Conservation (phyloP, 768 basidiomycete genomes). For the Rossbeevera mucosa region DNA sequence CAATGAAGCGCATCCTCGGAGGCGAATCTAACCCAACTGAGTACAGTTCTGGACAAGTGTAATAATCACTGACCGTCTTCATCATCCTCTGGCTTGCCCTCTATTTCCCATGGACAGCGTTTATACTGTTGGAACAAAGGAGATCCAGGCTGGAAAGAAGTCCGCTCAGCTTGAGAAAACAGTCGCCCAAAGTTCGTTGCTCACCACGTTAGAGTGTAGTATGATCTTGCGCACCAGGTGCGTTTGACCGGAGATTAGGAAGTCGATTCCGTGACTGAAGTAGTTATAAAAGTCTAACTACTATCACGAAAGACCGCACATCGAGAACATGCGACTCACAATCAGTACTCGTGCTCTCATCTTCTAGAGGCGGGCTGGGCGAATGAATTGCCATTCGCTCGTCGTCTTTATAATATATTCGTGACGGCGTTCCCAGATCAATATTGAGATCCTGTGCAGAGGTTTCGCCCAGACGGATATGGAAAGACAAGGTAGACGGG, state of each 20-base stretch:
- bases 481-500: constrained; percentile 37
- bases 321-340: constrained; percentile 34
- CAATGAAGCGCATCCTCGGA: constrained; percentile 66
- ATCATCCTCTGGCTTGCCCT: constrained; percentile 74
- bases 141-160: constrained; percentile 63
- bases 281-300: constrained; percentile 85
- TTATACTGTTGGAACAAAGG: constrained; percentile 88
- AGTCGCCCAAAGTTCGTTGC: constrained; percentile 17
- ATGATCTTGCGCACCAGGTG: constrained; percentile 83
- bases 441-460: constrained; percentile 77
- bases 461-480: constrained; percentile 66
- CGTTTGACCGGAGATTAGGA: constrained; percentile 66
- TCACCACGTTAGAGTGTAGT: constrained; percentile 82
- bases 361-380: constrained; percentile 36
- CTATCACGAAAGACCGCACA: constrained; percentile 1
- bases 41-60: background rate
- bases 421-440: constrained; percentile 74
- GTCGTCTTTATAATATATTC: constrained; percentile 84
- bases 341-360: constrained; percentile 48
- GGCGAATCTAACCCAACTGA: constrained; percentile 53
- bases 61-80: constrained; percentile 58
- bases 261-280: constrained; percentile 87
- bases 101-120: constrained; percentile 87
- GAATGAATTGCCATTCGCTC: constrained; percentile 83
- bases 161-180: background rate